phyloP scores from a whole-genome alignment of 441 rosid genomes.

The Gossypium lobatum region DNA sequence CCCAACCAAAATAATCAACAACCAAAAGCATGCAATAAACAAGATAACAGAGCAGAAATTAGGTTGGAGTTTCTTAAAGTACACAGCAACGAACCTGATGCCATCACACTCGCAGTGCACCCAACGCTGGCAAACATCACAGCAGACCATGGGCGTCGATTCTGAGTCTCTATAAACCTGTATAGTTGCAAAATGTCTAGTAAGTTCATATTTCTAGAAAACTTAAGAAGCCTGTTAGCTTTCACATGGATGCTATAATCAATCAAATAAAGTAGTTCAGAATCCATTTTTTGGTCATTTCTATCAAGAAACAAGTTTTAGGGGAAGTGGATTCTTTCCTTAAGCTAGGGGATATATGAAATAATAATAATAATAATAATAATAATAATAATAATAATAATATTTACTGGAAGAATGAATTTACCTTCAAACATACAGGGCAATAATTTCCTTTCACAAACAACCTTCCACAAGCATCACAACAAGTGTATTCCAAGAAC shows the following conservation, averaged over 20 bases:
- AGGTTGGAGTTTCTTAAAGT: conserved; percentile 1
- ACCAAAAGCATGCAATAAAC: not conserved
- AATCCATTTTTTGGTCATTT: not conserved
- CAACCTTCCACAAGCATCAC: conserved; percentile 99
- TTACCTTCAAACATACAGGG: conserved; percentile 96
- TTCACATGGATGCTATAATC: not conserved
- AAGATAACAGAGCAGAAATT: not conserved
- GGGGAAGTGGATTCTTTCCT: not conserved
- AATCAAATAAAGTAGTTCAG: not conserved
- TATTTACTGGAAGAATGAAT: conserved; percentile 1
- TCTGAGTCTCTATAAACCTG: conserved; percentile 98
- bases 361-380: not conserved
- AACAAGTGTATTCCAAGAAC: conserved; percentile 96
- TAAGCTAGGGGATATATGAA: not conserved
- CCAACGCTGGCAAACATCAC: conserved; percentile 98
- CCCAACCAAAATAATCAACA: not conserved
- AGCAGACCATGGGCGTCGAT: conserved; percentile 98
- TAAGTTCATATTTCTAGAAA: not conserved
- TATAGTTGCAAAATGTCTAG: conserved; percentile 9
- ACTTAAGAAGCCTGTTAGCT: not conserved
- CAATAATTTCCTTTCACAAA: conserved; percentile 98
- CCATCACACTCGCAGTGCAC: conserved; percentile 95
- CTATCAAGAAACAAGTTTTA: not conserved
- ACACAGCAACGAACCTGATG: conserved; percentile 55
- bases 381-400: not conserved